These are phyloP conservation scores for Clausena lansium DNA, from an alignment of 345 rosid genomes.

Conservation along the genomic window DNA sequence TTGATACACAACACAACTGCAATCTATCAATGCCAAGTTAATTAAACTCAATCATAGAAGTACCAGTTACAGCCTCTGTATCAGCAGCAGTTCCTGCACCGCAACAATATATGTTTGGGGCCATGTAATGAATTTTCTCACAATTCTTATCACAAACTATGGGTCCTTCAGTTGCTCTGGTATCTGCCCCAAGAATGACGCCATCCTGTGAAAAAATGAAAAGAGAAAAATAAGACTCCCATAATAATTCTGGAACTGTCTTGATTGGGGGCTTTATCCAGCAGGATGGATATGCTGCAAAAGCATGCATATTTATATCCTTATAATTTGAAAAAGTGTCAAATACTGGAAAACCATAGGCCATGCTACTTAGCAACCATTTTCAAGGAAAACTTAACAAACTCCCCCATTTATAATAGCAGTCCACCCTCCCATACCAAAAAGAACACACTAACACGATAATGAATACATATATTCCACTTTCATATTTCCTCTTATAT, in stretches of 20 bases:
- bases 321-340: slow-evolving; percentile 2
- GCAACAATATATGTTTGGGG: slow-evolving; percentile 95
- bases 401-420: neutral
- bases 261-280: neutral
- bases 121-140: slow-evolving; percentile 98
- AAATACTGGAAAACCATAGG: neutral
- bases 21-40: neutral
- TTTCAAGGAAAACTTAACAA: neutral
- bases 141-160: slow-evolving; percentile 98
- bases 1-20: neutral
- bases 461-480: neutral
- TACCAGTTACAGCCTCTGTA: slow-evolving; percentile 98
- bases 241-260: slow-evolving; percentile 1
- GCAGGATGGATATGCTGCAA: neutral
- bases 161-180: slow-evolving; percentile 90
- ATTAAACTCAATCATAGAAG: slow-evolving; percentile 11
- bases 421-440: neutral
- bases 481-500: neutral
- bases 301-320: neutral
- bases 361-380: neutral
- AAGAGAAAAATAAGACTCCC: neutral
- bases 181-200: slow-evolving; percentile 92
- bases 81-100: slow-evolving; percentile 99
- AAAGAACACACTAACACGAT: neutral
- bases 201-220: slow-evolving; percentile 56